These are phyloP conservation scores for Grammothele lineata DNA, from an alignment of 768 basidiomycete genomes.

Conservation along the genomic window DNA sequence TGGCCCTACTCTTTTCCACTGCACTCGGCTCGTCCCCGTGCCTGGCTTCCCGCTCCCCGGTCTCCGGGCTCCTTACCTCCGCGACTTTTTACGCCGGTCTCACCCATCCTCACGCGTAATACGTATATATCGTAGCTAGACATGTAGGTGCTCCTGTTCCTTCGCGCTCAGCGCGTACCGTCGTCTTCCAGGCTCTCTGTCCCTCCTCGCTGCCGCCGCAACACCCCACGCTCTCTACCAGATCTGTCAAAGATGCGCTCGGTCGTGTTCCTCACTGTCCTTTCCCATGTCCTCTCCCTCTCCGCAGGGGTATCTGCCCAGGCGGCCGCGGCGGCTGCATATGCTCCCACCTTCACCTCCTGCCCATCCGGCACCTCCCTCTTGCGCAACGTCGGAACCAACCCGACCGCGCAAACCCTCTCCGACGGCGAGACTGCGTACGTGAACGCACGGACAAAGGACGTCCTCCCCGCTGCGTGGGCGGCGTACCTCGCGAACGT, in stretches of 20 bases:
- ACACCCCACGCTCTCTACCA: no score
- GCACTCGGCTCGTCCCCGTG: background rate
- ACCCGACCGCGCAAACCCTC: constrained; percentile 28
- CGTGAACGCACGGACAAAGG: constrained; percentile 27
- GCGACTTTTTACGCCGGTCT: no score
- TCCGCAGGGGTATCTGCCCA: constrained; percentile 4
- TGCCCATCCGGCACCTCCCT: constrained; percentile 20
- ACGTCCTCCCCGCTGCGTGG: constrained; percentile 39
- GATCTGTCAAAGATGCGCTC: no score
- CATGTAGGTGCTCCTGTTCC: no score
- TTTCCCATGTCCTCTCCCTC: background rate
- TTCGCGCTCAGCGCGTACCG: no score
- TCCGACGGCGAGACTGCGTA: constrained; percentile 34
- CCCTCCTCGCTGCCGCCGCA: no score
- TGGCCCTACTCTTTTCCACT: no score
- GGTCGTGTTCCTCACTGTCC: background rate
- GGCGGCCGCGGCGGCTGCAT: constrained; percentile 14
- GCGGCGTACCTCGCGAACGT: constrained; percentile 35
- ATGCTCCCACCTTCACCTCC: constrained; percentile 15
- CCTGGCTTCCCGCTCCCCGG: no score
- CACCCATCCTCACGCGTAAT: no score
- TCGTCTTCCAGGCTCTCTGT: no score
- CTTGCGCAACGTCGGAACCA: constrained; percentile 13
- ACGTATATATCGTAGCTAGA: no score
- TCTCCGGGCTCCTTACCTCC: no score